Base-by-base conservation (phyloP, 495 filamentous ascomycete species). In the Immersiella caudata region DNA sequence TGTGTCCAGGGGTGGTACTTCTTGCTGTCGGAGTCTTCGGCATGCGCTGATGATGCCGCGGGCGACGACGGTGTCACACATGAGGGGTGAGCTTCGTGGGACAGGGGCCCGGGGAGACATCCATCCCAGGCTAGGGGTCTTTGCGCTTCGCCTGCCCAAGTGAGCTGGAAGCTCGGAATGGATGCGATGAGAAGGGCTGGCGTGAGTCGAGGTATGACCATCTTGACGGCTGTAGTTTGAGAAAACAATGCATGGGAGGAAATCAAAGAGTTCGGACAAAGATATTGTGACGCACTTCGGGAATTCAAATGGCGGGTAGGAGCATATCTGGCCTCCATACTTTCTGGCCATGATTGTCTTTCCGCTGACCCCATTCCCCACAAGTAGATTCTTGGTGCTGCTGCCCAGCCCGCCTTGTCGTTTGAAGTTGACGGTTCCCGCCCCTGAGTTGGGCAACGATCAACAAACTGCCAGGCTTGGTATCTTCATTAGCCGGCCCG, bases 321-420 rank as follows among this genome's bases (percentile, higher is more conserved):
- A n/a, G 25, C 59, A 49, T 61, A 61, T 40, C 59, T 61, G 33
- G 29, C 22, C 59, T 58, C 55, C 55, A 36, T n/a, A 29, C 27
- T 26, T 2, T 35, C 20, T n/a, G 46, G 21, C 61, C 18, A 18
- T n/a, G 18, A 12, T 33, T 0, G 11, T 7, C 21, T 58, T 33
- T 25, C 12, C 57, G 5, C 26, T 7, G 25, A 59, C 18, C 12
- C 5, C 20, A 49, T 46, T 64, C 59, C 20, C 61, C 61, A 54
- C 40, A 54, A 18, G 5, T 46, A 20, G 3, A n/a, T 27, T 26
- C 63, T 58, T 65, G 63, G 63, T 21, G 51, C 29, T 65, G 52
- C 35, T 55, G 63, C 63, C 63, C 63, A 65, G 63, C 52, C 63
- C 50, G 63, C 57, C 63, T 65, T 65, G 63, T 33, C 26, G 63